Percentiles rank a stretch among this genome's conserved stretches.
Evolutionary conservation across 1,284 basidiomycete species (phyloP).

Genomic region (Pascua guehoae): DNA sequence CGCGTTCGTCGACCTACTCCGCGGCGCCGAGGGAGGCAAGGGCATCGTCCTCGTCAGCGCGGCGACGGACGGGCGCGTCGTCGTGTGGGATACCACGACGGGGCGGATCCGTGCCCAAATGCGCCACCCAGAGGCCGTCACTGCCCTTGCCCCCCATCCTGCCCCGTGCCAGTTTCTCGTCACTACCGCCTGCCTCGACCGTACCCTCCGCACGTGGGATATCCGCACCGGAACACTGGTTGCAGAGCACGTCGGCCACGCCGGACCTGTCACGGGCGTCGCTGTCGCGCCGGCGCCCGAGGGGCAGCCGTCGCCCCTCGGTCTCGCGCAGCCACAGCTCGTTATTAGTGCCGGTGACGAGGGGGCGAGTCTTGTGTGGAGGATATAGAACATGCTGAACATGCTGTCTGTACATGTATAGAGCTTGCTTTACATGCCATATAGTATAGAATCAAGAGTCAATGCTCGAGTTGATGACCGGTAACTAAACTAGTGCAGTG

Average conservation of each 20-base stretch:
- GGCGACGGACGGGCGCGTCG: slow-evolving; percentile 87
- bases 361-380: slow-evolving; percentile 70
- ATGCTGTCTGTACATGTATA: too few species aligned
- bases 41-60: slow-evolving; percentile 74
- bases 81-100: slow-evolving; percentile 87
- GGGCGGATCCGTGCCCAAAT: slow-evolving; percentile 72
- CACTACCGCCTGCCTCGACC: slow-evolving; percentile 80
- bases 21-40: slow-evolving; percentile 54
- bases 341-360: slow-evolving; percentile 83
- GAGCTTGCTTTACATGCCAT: too few species aligned
- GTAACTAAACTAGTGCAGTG: too few species aligned
- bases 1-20: slow-evolving; percentile 74
- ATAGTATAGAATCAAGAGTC: too few species aligned
- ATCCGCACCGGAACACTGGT: slow-evolving; percentile 75
- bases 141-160: slow-evolving; percentile 69
- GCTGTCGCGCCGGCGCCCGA: slow-evolving; percentile 56
- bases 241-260: slow-evolving; percentile 79
- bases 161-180: slow-evolving; percentile 64
- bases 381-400: slow-evolving; percentile 1
- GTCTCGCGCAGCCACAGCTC: slow-evolving; percentile 45
- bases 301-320: slow-evolving; percentile 41
- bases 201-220: slow-evolving; percentile 86
- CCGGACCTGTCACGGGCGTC: slow-evolving; percentile 71
- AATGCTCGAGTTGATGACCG: too few species aligned
- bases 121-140: slow-evolving; percentile 67